Base-by-base conservation (phyloP, 345 rosid species). In the Aquilaria sinensis region DNA sequence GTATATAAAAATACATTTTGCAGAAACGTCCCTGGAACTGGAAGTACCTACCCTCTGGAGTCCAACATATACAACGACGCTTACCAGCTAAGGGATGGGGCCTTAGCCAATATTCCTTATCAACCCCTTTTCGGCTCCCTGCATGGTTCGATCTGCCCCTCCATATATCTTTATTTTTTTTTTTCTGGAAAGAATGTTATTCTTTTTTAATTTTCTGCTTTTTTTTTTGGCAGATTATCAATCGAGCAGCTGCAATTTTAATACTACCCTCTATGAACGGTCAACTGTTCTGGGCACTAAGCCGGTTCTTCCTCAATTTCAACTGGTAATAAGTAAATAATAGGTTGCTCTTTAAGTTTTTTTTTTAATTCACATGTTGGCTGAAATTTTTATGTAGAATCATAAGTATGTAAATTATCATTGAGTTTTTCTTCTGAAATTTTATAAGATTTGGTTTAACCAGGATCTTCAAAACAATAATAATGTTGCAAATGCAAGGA, bases 101-200 rank as follows among this genome's bases (percentile, higher is more conserved):
- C 63, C 52, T 51, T 74, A 57, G 46, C 43, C 15, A 9, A 37
- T 37, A 4, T 62, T 69, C 80, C 80, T 71, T 32, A 54, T 59
- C 74, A 71, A 60, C 32, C 76, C 64, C 58, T 59, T 53, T 13
- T 51, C 16, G 57, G 57, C 57, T 57, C 54, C 67, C 74, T 67
- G 58, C 70, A 77, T 72, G 85, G 84, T 83, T 63, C 56, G 52
- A 23, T 64, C 16, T 60, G 48, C 23, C 9, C 70, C 55, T 31
- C 33, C 10, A 30, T 14, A 32, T 10, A 9, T 2, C 7, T 31
- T 47, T 45, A 9, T 16, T 50, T 60, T 33, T 37, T 46, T 63
- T 13, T 3, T 8, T 15, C 43, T 29, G 16, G 8, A 37, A 37
- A 53, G 72, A 56, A 52, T 43, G 50, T 4, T 31, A 57, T 23